A percentile compares a stretch with the other conserved stretches of the same genome.
Conservation (phyloP, 192 early-diverging fungal genomes). For the Paraglomus brasilianum region DNA sequence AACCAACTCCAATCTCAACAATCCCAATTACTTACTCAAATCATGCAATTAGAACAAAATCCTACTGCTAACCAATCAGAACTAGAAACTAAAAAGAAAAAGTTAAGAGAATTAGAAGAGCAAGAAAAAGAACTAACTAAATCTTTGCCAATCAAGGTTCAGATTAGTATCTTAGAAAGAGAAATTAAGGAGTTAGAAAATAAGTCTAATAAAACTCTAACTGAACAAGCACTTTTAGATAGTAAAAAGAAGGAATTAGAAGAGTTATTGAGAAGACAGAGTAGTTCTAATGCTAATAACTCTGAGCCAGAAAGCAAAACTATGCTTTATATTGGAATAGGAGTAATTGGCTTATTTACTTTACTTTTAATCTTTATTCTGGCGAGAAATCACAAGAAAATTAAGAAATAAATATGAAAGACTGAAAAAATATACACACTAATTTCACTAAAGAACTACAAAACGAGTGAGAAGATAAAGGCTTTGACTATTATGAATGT, state of each 20-base stretch:
- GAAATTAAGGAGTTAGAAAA: conserved; percentile 19
- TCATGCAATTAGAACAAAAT: not conserved
- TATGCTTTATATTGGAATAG: not conserved
- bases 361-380: not conserved
- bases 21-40: not conserved
- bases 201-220: not conserved
- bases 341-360: not conserved
- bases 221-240: not conserved
- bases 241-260: conserved; percentile 8
- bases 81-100: not conserved
- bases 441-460: too few relatives aligned
- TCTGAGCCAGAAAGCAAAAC: not conserved
- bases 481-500: too few relatives aligned
- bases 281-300: not conserved
- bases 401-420: too few relatives aligned
- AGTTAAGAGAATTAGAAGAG: conserved; percentile 2
- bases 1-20: not conserved
- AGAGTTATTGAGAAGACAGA: conserved; percentile 8
- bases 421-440: too few relatives aligned
- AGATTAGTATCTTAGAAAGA: conserved; percentile 14
- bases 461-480: too few relatives aligned
- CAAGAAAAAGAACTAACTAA: not conserved
- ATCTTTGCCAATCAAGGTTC: not conserved
- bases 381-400: not conserved
- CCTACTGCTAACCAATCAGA: conserved; percentile 8